These are phyloP conservation scores for Xylariaceae sp. DNA, from an alignment of 2,329 filamentous ascomycete species.

Conservation along the genomic window DNA sequence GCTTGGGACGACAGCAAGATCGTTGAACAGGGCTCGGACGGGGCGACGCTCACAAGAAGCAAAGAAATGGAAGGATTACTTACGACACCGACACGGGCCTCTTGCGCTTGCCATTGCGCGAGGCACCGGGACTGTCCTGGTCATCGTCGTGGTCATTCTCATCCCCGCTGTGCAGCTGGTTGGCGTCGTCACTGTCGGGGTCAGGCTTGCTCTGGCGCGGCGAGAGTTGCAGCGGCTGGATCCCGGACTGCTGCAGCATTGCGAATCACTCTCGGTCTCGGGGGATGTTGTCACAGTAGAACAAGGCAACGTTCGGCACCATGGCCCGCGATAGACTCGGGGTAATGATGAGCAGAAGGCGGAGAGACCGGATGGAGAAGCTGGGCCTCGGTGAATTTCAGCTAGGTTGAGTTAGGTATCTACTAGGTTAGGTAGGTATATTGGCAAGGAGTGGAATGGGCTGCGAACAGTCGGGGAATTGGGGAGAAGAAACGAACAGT, in stretches of 20 bases:
- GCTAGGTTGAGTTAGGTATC: too few species aligned
- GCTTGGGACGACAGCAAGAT: background rate
- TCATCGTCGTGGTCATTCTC: constrained; percentile 32
- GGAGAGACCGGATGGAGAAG: background rate
- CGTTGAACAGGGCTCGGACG: constrained; percentile 2
- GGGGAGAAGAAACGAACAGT: background rate
- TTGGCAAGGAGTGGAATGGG: background rate
- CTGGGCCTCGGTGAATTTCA: too few species aligned
- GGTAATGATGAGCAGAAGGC: constrained; percentile 39
- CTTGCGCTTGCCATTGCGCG: constrained; percentile 52
- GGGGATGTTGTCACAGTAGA: background rate
- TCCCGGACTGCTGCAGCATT: too few species aligned
- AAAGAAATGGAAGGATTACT: constrained; percentile 10
- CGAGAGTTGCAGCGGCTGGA: constrained; percentile 8
- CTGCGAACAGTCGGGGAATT: background rate
- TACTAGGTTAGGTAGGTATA: too few species aligned
- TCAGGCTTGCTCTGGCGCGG: constrained; percentile 27
- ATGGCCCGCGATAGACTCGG: constrained; percentile 32
- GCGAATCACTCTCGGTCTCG: background rate
- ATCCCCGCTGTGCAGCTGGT: constrained; percentile 38
- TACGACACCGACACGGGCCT: constrained; percentile 59
- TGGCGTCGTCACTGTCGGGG: constrained; percentile 44
- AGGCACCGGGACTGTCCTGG: constrained; percentile 31
- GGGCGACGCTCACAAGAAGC: constrained; percentile 11
- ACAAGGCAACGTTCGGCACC: constrained; percentile 18